These are phyloP conservation scores for Colletotrichum cuscutae DNA, from an alignment of 2,329 filamentous ascomycete genomes.

Conservation along the genomic window DNA sequence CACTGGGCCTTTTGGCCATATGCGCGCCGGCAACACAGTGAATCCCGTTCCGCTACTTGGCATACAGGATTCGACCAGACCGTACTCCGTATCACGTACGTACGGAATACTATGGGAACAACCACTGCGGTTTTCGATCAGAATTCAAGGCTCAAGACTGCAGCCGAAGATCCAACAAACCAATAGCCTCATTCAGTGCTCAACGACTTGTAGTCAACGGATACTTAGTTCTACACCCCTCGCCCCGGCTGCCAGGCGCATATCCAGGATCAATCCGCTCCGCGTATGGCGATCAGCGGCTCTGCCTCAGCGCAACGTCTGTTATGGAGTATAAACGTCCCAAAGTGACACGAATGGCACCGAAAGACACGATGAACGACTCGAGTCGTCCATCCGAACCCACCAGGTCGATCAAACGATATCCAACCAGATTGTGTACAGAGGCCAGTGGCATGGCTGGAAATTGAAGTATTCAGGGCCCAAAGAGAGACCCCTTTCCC, in stretches of 20 bases:
- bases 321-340: not conserved
- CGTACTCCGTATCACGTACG: not conserved
- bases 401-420: not conserved
- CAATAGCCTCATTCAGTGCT: no score
- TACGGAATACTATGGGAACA: no score
- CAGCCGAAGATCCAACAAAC: no score
- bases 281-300: conserved; percentile 10
- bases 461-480: not conserved
- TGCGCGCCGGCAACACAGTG: not conserved
- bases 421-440: not conserved
- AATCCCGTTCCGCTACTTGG: conserved; percentile 22
- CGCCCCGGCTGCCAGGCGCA: not conserved
- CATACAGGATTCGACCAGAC: not conserved
- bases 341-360: not conserved
- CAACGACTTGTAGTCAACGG: not conserved
- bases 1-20: not conserved
- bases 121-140: not conserved
- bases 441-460: not conserved
- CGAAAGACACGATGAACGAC: conserved; percentile 15
- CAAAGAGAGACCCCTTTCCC: not conserved
- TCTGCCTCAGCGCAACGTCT: conserved; percentile 5
- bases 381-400: conserved; percentile 8
- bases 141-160: no score
- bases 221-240: not conserved
- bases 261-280: not conserved